Conservation (phyloP, 495 filamentous ascomycete species). For the Aspergillus funiculosus region DNA sequence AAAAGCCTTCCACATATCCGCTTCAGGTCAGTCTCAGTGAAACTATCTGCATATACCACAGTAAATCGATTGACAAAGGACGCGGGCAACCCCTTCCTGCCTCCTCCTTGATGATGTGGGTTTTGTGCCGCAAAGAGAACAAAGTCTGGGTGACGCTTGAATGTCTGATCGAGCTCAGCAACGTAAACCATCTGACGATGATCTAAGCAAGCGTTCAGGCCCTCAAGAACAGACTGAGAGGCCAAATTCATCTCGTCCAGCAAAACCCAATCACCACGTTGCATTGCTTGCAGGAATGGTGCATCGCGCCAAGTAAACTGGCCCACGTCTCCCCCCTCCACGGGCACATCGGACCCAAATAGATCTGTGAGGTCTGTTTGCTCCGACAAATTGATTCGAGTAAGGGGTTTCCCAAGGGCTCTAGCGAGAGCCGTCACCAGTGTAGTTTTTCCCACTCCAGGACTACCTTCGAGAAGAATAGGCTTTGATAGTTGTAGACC, state of each 20-base stretch:
- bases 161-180: conserved; percentile 87
- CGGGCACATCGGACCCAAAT: conserved; percentile 93
- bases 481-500: conserved; percentile 88
- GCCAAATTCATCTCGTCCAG: conserved; percentile 99
- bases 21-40: conserved; percentile 72
- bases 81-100: conserved; percentile 87
- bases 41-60: conserved; percentile 90
- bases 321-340: conserved; percentile 81
- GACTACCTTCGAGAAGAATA: conserved; percentile 89
- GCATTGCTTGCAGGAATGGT: conserved; percentile 93
- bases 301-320: conserved; percentile 93
- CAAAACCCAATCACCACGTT: conserved; percentile 89
- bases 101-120: conserved; percentile 93
- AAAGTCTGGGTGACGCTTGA: conserved; percentile 83
- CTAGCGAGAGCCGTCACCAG: conserved; percentile 77
- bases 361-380: conserved; percentile 97
- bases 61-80: conserved; percentile 98
- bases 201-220: conserved; percentile 94
- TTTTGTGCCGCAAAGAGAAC: conserved; percentile 95
- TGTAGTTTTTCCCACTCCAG: conserved; percentile 96
- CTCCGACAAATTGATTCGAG: conserved; percentile 92
- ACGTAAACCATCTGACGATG: conserved; percentile 96
- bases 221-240: conserved; percentile 94
- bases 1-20: conserved; percentile 76
- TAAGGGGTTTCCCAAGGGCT: conserved; percentile 71